phyloP scores from a whole-genome alignment of 2,329 filamentous ascomycete species.

The Sphaceloma murrayae region DNA sequence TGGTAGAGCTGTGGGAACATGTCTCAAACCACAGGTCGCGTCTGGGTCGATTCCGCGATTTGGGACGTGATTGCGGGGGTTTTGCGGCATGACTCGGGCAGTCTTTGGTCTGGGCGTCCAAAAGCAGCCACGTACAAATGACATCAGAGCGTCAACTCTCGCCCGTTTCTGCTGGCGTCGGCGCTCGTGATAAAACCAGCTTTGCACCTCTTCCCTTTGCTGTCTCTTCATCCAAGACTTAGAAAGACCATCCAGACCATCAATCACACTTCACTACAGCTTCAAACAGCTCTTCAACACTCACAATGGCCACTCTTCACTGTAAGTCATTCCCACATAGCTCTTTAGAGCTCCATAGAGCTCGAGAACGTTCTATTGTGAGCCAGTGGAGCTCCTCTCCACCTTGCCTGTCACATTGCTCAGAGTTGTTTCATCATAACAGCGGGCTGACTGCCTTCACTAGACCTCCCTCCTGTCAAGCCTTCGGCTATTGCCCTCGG shows the following conservation, averaged over 20 bases:
- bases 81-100: no score
- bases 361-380: constrained; percentile 10
- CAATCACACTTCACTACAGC: constrained; percentile 11
- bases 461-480: constrained; percentile 77
- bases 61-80: no score
- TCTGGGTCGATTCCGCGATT: constrained; percentile 10
- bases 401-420: no score
- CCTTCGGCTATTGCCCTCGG: constrained; percentile 95
- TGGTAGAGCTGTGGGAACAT: no score
- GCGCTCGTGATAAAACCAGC: not conserved
- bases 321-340: constrained; percentile 38
- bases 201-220: not conserved
- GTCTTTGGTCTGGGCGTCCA: no score
- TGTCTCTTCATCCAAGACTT: constrained; percentile 10
- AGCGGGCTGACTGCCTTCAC: not conserved
- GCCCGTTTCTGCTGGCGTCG: not conserved
- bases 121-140: constrained; percentile 14
- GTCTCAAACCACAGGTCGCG: no score
- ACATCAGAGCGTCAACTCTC: not conserved
- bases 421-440: no score
- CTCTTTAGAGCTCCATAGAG: not conserved
- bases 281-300: constrained; percentile 22
- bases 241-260: constrained; percentile 3
- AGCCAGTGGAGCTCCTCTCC: constrained; percentile 2
- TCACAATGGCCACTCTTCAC: constrained; percentile 50